Evolutionary conservation across 108 stramenopile species (phyloP).

Genomic region (Cyclotella atomus): DNA sequence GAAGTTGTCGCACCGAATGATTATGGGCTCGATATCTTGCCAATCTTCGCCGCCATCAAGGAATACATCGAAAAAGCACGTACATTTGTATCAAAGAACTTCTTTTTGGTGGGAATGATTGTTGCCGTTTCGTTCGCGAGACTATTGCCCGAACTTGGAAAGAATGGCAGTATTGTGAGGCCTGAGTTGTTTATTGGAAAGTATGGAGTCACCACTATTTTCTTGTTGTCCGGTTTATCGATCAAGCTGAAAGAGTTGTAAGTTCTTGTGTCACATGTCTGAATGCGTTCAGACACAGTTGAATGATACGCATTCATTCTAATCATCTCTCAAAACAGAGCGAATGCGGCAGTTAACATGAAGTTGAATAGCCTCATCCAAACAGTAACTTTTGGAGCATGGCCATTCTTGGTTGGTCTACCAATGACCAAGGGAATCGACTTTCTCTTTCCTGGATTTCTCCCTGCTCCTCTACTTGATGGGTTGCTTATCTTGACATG

Average conservation of each 20-base stretch:
- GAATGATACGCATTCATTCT: no score
- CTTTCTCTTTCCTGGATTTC: slow-evolving; percentile 44
- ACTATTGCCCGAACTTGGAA: slow-evolving; percentile 69
- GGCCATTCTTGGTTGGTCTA: slow-evolving; percentile 82
- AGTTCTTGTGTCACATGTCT: no score
- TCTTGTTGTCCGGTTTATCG: slow-evolving; percentile 85
- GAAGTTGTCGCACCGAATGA: not conserved
- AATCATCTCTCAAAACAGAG: no score
- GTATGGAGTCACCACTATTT: slow-evolving; percentile 83
- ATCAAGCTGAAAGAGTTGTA: slow-evolving; percentile 79
- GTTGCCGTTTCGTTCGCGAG: slow-evolving; percentile 70
- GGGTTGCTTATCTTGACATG: slow-evolving; percentile 80
- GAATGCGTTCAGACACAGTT: no score
- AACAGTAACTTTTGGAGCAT: slow-evolving; percentile 64
- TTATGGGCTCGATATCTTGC: not conserved
- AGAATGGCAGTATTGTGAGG: slow-evolving; percentile 70
- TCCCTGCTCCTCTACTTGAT: slow-evolving; percentile 69
- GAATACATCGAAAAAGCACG: slow-evolving; percentile 25
- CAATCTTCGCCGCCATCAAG: not conserved
- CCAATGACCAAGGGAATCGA: slow-evolving; percentile 61
- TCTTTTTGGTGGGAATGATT: slow-evolving; percentile 82
- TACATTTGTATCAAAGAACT: slow-evolving; percentile 69
- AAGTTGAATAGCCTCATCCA: slow-evolving; percentile 81
- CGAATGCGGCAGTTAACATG: slow-evolving; percentile 68
- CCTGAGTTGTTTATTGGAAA: slow-evolving; percentile 89